Base-by-base conservation (phyloP, 352 stramenopile genomes). In the Pythium insidiosum region DNA sequence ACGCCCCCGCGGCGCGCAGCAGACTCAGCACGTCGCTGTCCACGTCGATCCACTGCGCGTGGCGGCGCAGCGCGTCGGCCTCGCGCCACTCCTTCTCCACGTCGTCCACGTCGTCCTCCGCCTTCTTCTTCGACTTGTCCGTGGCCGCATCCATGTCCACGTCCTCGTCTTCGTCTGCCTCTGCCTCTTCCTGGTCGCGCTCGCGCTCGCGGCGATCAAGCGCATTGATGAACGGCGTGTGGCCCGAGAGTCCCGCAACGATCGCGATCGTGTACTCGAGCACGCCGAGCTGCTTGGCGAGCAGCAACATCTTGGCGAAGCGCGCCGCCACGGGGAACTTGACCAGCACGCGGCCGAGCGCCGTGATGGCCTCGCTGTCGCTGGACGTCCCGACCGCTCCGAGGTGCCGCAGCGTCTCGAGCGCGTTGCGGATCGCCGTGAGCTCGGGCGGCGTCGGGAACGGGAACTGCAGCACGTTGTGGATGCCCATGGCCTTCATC, bases 401-500 rank as follows among this genome's bases (percentile, higher is more conserved):
- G 12, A 93, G 57, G 47, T 89, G 73, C 22, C 82, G 65, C 6
- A 98, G 70, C 25, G 95, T 84, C 12, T 63, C 64, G 10, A 97
- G 67, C 26, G 95, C 90, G 18, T 79, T 66, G 43, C 86, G 69
- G 18, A 98, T 79, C 21, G 95, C 86, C 42, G 80, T 62, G 13
- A 66, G 60, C 29, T 97, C 84, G 0, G 96, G 96, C 12, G 86
- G 79, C 20, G 95, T 98, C 28, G 95, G 95, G 65, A 99, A 99
- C 18, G 95, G 95, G 65, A 99, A 99, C 22, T 80, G 65, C 23
- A 81, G 62, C n/a, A 98, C 77, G 53, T 97, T 88, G 25, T 94
- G 76, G 39, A 99, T 97, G 13, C 94, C 86, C 83, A 99, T 97
- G n/a, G 91, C 78, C 54, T 98, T 98, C 93, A 99, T 98, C 42